Percentiles rank a stretch among this genome's conserved stretches.
Conservation (phyloP, 495 filamentous ascomycete genomes). For the Lasiosphaeria miniovina region DNA sequence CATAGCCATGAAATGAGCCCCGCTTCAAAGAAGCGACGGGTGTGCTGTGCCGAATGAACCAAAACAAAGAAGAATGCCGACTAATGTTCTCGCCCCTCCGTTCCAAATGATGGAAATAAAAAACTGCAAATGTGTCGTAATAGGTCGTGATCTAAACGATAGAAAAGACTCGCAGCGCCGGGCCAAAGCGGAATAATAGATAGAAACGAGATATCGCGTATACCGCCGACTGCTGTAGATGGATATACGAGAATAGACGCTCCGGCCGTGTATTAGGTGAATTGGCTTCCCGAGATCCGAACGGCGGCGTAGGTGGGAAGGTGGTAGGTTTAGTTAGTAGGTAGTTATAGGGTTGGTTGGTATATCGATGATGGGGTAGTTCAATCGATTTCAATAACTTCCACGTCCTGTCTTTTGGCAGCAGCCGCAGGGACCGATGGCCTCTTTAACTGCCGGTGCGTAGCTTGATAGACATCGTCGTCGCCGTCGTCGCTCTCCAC, state of each 20-base stretch:
- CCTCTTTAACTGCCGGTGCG: conserved; percentile 2
- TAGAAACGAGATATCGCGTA: background rate
- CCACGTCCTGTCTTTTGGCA: conserved; percentile 13
- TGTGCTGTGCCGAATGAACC: too few relatives aligned
- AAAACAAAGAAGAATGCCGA: too few relatives aligned
- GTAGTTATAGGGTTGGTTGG: background rate
- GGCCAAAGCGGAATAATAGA: background rate
- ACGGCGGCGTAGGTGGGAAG: background rate
- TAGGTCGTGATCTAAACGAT: conserved; percentile 2
- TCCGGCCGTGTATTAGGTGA: too few relatives aligned
- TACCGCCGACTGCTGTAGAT: background rate
- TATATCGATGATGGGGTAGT: background rate
- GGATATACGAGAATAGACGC: background rate
- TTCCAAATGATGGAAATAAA: background rate
- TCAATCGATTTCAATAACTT: conserved; percentile 24
- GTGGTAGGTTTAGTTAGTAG: background rate
- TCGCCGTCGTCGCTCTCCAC: conserved; percentile 22
- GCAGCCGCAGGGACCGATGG: background rate
- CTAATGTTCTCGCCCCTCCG: background rate
- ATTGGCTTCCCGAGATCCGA: too few relatives aligned
- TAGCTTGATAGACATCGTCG: background rate
- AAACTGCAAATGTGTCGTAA: conserved; percentile 4
- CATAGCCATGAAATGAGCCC: too few relatives aligned
- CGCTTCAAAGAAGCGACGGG: too few relatives aligned
- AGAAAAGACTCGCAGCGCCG: background rate